Conservation (phyloP, 2,329 filamentous ascomycete genomes). For the Chrysoporthe puriensis region DNA sequence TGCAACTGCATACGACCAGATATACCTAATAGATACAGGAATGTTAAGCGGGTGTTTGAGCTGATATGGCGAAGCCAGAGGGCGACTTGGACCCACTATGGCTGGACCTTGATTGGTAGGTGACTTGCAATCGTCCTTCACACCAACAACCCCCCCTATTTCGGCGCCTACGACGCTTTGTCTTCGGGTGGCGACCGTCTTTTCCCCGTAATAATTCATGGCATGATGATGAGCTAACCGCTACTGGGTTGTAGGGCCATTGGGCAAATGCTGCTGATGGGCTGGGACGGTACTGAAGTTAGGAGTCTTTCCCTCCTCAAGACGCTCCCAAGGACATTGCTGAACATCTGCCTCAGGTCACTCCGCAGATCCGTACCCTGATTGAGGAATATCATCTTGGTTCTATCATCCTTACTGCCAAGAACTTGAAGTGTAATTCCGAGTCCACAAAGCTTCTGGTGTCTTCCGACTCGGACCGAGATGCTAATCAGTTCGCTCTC, state of each 20-base stretch:
- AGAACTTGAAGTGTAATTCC: conserved; percentile 77
- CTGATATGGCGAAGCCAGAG: conserved; percentile 46
- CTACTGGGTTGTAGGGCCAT: conserved; percentile 59
- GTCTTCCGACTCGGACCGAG: conserved; percentile 3
- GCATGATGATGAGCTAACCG: conserved; percentile 35
- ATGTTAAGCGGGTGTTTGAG: conserved; percentile 12
- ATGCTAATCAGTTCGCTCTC: conserved; percentile 37
- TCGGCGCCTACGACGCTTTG: background rate
- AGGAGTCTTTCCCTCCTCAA: background rate
- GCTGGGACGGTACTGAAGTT: conserved; percentile 82
- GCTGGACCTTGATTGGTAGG: conserved; percentile 78
- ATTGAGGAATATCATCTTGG: conserved; percentile 87
- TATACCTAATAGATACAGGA: conserved; percentile 2
- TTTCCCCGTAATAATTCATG: background rate
- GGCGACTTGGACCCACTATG: conserved; percentile 65
- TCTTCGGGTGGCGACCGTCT: background rate
- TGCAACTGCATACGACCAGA: conserved; percentile 1
- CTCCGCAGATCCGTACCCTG: conserved; percentile 77
- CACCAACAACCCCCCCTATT: conserved; percentile 8
- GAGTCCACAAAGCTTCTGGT: conserved; percentile 7
- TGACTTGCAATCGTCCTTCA: conserved; percentile 31
- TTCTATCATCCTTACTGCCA: conserved; percentile 81
- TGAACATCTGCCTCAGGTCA: conserved; percentile 39
- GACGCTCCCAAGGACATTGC: background rate
- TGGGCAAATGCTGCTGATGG: conserved; percentile 80